These are phyloP conservation scores for Sherardia arvensis DNA, from an alignment of 257 asterid species.

Conservation along the genomic window DNA sequence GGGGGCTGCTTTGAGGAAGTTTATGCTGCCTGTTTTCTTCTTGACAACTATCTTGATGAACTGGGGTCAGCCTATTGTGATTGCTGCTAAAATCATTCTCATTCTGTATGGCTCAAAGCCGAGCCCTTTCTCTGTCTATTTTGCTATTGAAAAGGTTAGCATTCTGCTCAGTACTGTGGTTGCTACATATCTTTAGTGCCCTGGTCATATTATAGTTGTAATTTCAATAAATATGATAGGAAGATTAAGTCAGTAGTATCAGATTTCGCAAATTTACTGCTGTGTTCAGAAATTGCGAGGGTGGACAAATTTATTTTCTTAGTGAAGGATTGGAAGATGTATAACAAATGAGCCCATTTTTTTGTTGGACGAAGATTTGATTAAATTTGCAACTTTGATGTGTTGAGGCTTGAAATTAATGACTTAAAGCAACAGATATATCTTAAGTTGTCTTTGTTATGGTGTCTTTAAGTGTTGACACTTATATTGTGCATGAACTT, in stretches of 20 bases:
- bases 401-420: background rate
- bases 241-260: background rate
- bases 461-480: background rate
- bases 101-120: constrained; percentile 32
- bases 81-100: constrained; percentile 27
- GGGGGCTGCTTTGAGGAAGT: constrained; percentile 19
- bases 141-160: constrained; percentile 36
- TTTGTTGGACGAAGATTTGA: background rate
- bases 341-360: background rate
- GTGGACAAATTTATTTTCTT: background rate
- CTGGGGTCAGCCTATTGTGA: constrained; percentile 43
- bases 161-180: background rate
- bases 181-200: background rate
- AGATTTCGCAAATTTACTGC: too few relatives aligned
- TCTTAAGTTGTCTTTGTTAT: background rate
- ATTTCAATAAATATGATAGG: background rate
- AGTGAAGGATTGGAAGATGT: background rate
- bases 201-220: background rate
- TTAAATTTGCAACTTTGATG: too few relatives aligned
- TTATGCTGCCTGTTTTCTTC: constrained; percentile 31
- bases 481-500: background rate
- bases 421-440: background rate
- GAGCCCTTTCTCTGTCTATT: constrained; percentile 29
- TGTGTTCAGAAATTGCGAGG: background rate
- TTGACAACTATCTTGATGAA: constrained; percentile 25